phyloP scores from a whole-genome alignment of 768 basidiomycete species.

The Agrocybe pediades region DNA sequence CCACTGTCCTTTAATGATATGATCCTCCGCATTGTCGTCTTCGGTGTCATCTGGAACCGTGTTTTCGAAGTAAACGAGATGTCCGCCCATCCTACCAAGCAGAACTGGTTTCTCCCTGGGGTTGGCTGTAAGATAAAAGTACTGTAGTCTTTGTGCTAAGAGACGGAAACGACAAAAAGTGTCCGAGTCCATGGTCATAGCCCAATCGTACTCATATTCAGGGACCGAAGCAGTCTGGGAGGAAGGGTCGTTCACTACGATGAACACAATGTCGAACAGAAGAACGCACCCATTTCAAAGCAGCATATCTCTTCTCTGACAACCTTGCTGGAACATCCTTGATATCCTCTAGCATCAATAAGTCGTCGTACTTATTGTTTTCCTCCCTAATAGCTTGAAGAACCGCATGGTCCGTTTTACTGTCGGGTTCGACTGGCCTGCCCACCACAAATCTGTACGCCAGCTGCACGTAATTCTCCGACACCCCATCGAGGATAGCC shows the following conservation, averaged over 20 bases:
- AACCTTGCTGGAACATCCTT: conserved; percentile 1
- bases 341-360: background rate
- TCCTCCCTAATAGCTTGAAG: background rate
- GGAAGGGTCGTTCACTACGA: background rate
- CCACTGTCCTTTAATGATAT: background rate
- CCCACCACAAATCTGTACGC: conserved; percentile 9
- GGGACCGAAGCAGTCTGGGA: background rate
- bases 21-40: background rate
- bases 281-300: conserved; percentile 1
- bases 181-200: conserved; percentile 6
- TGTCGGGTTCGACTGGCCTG: background rate
- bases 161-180: conserved; percentile 7
- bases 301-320: conserved; percentile 4
- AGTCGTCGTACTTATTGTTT: background rate
- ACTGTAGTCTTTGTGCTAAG: background rate
- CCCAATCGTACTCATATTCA: background rate
- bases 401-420: background rate
- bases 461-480: background rate
- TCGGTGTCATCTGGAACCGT: background rate
- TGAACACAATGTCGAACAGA: background rate
- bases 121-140: background rate
- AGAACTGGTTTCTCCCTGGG: background rate
- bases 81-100: background rate
- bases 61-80: background rate
- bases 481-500: background rate